phyloP scores from a whole-genome alignment of 164 flowering plant genomes.

The Warburgia ugandensis region DNA sequence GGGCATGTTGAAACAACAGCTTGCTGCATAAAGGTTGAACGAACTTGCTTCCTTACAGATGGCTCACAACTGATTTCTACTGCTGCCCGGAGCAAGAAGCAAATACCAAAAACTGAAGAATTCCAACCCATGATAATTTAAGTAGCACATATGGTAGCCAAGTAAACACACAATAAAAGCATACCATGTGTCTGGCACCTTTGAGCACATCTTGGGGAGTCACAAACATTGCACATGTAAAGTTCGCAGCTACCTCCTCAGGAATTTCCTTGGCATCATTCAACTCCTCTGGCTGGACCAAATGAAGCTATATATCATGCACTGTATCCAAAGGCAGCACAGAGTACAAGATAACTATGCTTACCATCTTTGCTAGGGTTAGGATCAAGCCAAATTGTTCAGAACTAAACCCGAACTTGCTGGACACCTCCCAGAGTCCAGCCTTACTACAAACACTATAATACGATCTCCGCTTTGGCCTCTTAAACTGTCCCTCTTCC shows the following conservation, averaged over 20 bases:
- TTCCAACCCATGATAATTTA: not conserved
- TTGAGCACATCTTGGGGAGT: conserved; percentile 77
- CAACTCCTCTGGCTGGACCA: conserved; percentile 53
- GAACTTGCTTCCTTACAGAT: conserved; percentile 70
- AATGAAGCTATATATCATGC: too few relatives aligned
- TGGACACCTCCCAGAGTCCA: conserved; percentile 91
- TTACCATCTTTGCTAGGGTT: conserved; percentile 54
- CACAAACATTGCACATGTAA: conserved; percentile 76
- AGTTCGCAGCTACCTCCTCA: conserved; percentile 75
- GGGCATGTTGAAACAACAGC: conserved; percentile 80
- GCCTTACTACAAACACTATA: conserved; percentile 73
- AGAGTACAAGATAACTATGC: conserved; percentile 9
- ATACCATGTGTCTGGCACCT: conserved; percentile 98
- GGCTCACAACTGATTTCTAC: conserved; percentile 96
- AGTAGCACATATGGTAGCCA: not conserved
- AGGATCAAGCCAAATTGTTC: conserved; percentile 74
- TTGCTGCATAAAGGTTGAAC: conserved; percentile 58
- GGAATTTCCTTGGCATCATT: conserved; percentile 91
- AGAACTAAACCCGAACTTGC: conserved; percentile 84
- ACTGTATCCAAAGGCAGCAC: not conserved
- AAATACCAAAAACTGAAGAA: not conserved
- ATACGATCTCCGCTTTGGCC: conserved; percentile 72
- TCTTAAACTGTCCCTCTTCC: conserved; percentile 85
- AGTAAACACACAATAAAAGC: not conserved
- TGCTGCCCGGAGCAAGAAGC: conserved; percentile 19